phyloP scores from a whole-genome alignment of 2,329 filamentous ascomycete species.

The Penicillium sclerotiorum region DNA sequence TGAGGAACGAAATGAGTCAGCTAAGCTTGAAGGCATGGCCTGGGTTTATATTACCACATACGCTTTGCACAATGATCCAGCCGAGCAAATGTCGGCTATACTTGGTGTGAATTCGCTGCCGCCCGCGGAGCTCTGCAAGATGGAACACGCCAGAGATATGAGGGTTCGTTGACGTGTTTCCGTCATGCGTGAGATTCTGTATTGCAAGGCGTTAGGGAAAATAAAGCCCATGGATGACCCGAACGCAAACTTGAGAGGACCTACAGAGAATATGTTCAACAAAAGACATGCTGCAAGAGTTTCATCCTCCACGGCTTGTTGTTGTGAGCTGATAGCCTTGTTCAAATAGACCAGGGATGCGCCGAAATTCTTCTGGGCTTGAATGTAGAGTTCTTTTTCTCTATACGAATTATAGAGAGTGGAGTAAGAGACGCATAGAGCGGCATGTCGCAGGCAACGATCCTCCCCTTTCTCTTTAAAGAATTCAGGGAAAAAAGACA shows the following conservation, averaged over 20 bases:
- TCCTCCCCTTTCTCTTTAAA: not conserved
- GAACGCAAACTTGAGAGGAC: too few relatives aligned
- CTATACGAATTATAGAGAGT: not conserved
- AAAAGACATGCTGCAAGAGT: conserved; percentile 1
- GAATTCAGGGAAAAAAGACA: not conserved
- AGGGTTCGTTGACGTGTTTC: not conserved
- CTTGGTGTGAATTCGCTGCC: not conserved
- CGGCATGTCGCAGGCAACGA: not conserved
- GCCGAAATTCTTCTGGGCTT: not conserved
- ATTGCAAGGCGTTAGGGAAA: too few relatives aligned
- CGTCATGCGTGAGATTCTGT: conserved; percentile 3
- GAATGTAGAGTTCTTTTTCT: not conserved
- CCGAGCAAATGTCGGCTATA: not conserved
- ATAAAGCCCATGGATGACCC: too few relatives aligned
- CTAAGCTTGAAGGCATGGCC: not conserved
- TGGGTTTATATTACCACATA: not conserved
- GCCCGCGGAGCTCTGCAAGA: not conserved
- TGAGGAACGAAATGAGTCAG: not conserved
- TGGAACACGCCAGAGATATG: not conserved
- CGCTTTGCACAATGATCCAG: not conserved
- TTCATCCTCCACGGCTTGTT: not conserved
- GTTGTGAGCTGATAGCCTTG: not conserved
- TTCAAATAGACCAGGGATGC: not conserved
- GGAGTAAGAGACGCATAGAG: conserved; percentile 1
- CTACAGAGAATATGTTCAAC: conserved; percentile 2